Base-by-base conservation (phyloP, 208 protist genomes). In the Acanthamoeba lenticulata region DNA sequence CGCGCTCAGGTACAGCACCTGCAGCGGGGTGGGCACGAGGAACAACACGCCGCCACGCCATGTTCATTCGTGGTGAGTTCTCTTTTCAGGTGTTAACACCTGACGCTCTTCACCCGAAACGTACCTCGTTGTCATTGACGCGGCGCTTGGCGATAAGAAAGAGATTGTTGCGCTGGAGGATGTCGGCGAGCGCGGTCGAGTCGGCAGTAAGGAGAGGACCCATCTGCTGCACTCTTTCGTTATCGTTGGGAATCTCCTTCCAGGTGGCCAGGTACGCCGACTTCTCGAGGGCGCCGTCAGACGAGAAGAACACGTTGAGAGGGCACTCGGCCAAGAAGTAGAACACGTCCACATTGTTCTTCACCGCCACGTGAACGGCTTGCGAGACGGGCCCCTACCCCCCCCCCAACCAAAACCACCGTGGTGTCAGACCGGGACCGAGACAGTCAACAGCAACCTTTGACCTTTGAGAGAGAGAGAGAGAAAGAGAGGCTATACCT, bases 301-400 rank as follows among this genome's bases (percentile, higher is more conserved):
- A 79, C 2, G 32, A 45, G 32, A 96, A 94, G 93, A 96, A 85
- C 19, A 94, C 38, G 55, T 95, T 47, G 34, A 96, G 36, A 13
- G 94, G 95, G 40, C 95, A 65, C 34, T 81, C 17, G 27, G 45
- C 55, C 72, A 83, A 36, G 74, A 96, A 97, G 72, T 96, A 96
- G 52, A 95, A 94, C 19, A 97, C 95, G 52, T 94, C 92, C 21
- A 95, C 65, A 74, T 94, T 95, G 95, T 94, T 96, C 90, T 95
- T 95, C 36, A 97, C 29, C 5, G 96, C 96, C 11, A 97, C 55
- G 49, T 97, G 96, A 24, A 97, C 88, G 36, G 57, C 77, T 11
- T 95, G 95, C 27, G 95, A 91, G 77, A 89, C 93, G 27, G 36
- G 17, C 32, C 86, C 89, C 83, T 90, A 24, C 44, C 17, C 24